phyloP scores from a whole-genome alignment of 495 filamentous ascomycete species.

The Hypoxylon fragiforme region DNA sequence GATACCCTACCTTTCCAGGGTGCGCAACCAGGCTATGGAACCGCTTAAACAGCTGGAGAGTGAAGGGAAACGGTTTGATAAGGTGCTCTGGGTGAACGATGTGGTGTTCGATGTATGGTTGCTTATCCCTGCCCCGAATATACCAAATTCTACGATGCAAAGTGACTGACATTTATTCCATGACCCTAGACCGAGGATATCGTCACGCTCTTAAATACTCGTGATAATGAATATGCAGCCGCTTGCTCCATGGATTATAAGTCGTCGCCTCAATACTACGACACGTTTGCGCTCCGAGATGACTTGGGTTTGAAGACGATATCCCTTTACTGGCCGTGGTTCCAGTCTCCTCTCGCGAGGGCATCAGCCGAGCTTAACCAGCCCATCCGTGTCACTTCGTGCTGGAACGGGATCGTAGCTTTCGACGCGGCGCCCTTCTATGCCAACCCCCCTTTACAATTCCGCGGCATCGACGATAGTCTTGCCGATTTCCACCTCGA shows the following conservation, averaged over 20 bases:
- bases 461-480: slow-evolving; percentile 71
- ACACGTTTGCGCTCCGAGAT: slow-evolving; percentile 85
- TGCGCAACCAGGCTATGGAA: slow-evolving; percentile 64
- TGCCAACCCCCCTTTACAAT: slow-evolving; percentile 53
- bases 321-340: slow-evolving; percentile 71
- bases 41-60: slow-evolving; percentile 43
- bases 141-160: background rate
- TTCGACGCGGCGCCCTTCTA: slow-evolving; percentile 58
- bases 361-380: slow-evolving; percentile 56
- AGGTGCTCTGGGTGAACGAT: slow-evolving; percentile 75
- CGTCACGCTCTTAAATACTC: slow-evolving; percentile 69
- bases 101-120: slow-evolving; percentile 60
- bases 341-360: slow-evolving; percentile 62
- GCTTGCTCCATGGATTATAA: slow-evolving; percentile 81
- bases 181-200: slow-evolving; percentile 64
- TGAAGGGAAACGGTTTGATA: slow-evolving; percentile 60
- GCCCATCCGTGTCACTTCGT: slow-evolving; percentile 71
- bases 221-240: slow-evolving; percentile 72
- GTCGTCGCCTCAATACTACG: slow-evolving; percentile 71
- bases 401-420: slow-evolving; percentile 80
- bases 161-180: slow-evolving; percentile 13
- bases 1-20: slow-evolving; percentile 67
- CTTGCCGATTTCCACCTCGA: slow-evolving; percentile 72
- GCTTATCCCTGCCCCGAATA: background rate
- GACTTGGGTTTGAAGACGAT: slow-evolving; percentile 60